Evolutionary conservation across 257 asterid genomes (phyloP), one percentile per base, ranked within the genome.

Genomic region (Solanum ossicruentum): DNA sequence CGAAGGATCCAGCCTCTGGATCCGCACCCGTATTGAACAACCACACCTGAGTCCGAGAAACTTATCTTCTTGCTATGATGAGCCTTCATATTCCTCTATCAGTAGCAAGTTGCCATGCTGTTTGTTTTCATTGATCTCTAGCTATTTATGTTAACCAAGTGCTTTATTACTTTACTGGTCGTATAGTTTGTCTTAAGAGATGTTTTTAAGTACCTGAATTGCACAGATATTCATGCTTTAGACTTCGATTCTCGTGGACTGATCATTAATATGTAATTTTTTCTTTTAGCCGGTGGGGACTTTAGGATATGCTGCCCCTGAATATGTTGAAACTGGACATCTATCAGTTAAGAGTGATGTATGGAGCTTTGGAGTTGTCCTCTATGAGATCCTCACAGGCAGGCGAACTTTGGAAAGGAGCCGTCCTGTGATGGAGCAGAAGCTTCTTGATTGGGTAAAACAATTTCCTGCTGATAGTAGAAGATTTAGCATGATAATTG

Each of bases 341-440:
- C 89, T 95, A 83, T 91, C 98, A 13, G 86, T 89, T 10, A 95
- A 89, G 94, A 94, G 98, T 32, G 99, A 95, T 73, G 75, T 94
- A 81, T 95, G 93, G 91, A 94, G 99, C 88, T 95, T 95, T 32
- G 99, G 99, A 10, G 97, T 95, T n/a, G 99, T 94, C 10, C 91
- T 93, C 12, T 95, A 95, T 8, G 99, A 94, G 89, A 87, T 95
- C 70, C 89, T 95, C 23, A 88, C 99, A 23, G 99, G 99, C 71
- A 90, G 99, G 54, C 91, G 95, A 67, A 87, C 98, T 10, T 58
- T 95, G 85, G 99, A 95, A 75, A 90, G 94, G 85, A 89, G 86
- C 87, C 90, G 89, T 75, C 99, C 99, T 0, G 12, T 72, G 7
- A 2, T 56, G 21, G 96, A 95, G 85, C 97, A 88, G 87, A 95